Conservation (phyloP, 1,139 yeast genomes). For the Entelexis sorbosivorans region DNA sequence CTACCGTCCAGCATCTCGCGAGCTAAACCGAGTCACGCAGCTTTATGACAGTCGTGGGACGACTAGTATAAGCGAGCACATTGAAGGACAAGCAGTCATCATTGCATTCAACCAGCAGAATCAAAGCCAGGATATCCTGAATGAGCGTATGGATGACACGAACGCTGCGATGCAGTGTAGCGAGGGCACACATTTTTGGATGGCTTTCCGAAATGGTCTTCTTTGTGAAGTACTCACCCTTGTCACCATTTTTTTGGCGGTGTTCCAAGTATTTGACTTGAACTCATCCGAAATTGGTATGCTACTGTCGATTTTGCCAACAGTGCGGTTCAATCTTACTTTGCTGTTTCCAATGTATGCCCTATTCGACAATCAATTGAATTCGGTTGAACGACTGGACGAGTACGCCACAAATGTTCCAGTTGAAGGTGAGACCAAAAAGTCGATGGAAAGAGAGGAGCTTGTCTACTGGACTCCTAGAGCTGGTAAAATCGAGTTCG, state of each 20-base stretch:
- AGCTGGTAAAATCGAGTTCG: conserved; percentile 46
- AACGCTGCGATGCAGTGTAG: conserved; percentile 59
- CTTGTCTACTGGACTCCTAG: conserved; percentile 55
- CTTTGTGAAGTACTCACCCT: conserved; percentile 39
- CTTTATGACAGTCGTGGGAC: conserved; percentile 61
- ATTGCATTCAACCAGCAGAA: conserved; percentile 44
- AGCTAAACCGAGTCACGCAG: conserved; percentile 70
- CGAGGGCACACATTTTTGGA: conserved; percentile 67
- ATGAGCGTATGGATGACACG: conserved; percentile 44
- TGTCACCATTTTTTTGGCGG: conserved; percentile 49
- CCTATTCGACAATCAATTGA: conserved; percentile 69
- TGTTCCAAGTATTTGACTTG: conserved; percentile 48
- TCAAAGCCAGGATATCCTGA: conserved; percentile 43
- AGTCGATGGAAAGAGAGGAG: conserved; percentile 37
- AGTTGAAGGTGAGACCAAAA: conserved; percentile 43
- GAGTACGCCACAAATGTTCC: conserved; percentile 61
- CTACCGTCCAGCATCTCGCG: conserved; percentile 75
- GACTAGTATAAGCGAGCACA: conserved; percentile 61
- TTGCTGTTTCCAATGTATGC: conserved; percentile 33
- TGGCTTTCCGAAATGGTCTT: conserved; percentile 49
- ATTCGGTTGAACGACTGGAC: conserved; percentile 66
- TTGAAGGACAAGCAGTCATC: conserved; percentile 60
- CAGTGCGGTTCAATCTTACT: conserved; percentile 15
- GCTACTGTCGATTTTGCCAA: conserved; percentile 41
- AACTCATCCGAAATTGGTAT: conserved; percentile 61